A percentile compares a stretch with the other conserved stretches of the same genome.
These are phyloP conservation scores for Wallacemonas sp. DNA, from an alignment of 208 protist genomes.

Conservation along the genomic window DNA sequence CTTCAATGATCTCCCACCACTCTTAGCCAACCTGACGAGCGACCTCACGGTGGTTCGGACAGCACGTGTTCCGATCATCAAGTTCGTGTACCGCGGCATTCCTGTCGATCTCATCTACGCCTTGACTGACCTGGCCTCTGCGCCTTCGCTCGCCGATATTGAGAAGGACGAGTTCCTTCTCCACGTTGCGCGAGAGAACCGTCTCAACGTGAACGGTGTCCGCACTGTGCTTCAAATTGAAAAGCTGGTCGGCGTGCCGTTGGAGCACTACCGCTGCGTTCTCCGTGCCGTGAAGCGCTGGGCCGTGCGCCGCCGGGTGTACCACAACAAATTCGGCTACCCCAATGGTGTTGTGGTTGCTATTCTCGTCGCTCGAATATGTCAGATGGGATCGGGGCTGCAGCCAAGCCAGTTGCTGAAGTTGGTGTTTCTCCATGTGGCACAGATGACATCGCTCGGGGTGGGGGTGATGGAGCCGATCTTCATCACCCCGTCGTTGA, in stretches of 20 bases:
- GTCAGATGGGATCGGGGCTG: slow-evolving; percentile 91
- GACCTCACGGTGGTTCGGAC: slow-evolving; percentile 59
- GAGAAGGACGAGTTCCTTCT: slow-evolving; percentile 58
- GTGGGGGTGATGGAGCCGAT: slow-evolving; percentile 36
- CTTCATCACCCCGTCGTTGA: slow-evolving; percentile 51
- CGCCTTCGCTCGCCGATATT: slow-evolving; percentile 59
- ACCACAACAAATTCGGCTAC: slow-evolving; percentile 95
- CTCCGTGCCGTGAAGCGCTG: slow-evolving; percentile 81
- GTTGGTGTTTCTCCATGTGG: slow-evolving; percentile 72
- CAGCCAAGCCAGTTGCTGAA: slow-evolving; percentile 76
- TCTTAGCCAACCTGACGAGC: slow-evolving; percentile 26
- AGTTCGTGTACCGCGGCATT: slow-evolving; percentile 55
- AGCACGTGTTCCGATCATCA: slow-evolving; percentile 81
- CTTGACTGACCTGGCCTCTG: slow-evolving; percentile 37
- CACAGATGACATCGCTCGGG: not conserved
- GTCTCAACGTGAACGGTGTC: slow-evolving; percentile 73
- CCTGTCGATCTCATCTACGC: slow-evolving; percentile 84
- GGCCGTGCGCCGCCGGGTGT: slow-evolving; percentile 88
- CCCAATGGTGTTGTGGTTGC: slow-evolving; percentile 96
- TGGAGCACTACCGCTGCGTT: slow-evolving; percentile 48
- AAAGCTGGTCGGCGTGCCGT: slow-evolving; percentile 39
- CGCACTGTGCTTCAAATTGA: slow-evolving; percentile 75
- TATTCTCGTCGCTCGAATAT: slow-evolving; percentile 93
- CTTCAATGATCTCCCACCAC: slow-evolving; percentile 52
- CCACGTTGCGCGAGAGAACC: slow-evolving; percentile 45